Evolutionary conservation across 441 rosid species (phyloP).

Genomic region (Metrosideros polymorpha): DNA sequence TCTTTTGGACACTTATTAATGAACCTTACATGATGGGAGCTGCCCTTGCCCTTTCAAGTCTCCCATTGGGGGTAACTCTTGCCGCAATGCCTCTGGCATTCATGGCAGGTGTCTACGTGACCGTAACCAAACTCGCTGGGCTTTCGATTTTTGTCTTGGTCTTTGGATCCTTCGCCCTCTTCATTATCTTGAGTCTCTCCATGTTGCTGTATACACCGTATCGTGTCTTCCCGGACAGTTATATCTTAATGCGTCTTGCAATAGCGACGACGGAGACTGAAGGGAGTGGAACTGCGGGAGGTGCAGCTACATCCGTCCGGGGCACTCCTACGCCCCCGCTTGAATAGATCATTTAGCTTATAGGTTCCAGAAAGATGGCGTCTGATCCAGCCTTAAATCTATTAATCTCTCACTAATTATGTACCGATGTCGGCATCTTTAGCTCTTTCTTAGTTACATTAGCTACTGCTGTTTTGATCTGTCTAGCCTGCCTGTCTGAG

Average conservation of each 20-base stretch:
- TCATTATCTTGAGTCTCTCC: fast-evolving
- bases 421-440: neutral
- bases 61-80: too few species aligned
- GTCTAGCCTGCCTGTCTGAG: neutral
- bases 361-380: neutral
- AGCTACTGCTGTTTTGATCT: neutral
- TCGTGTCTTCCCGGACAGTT: fast-evolving
- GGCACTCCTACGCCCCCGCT: neutral
- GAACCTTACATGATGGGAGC: too few species aligned
- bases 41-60: too few species aligned
- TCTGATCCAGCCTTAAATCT: neutral
- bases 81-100: neutral
- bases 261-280: fast-evolving
- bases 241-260: fast-evolving
- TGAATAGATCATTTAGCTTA: neutral
- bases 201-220: fast-evolving
- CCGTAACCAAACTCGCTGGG: too few species aligned
- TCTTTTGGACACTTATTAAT: too few species aligned
- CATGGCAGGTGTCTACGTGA: neutral
- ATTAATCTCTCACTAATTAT: neutral
- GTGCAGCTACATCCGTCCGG: neutral
- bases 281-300: neutral
- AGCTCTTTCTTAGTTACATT: neutral
- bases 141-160: too few species aligned
- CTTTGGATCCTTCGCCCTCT: too few species aligned